Conservation (phyloP, 306 rosid species). For the Acacia melanoxylon region DNA sequence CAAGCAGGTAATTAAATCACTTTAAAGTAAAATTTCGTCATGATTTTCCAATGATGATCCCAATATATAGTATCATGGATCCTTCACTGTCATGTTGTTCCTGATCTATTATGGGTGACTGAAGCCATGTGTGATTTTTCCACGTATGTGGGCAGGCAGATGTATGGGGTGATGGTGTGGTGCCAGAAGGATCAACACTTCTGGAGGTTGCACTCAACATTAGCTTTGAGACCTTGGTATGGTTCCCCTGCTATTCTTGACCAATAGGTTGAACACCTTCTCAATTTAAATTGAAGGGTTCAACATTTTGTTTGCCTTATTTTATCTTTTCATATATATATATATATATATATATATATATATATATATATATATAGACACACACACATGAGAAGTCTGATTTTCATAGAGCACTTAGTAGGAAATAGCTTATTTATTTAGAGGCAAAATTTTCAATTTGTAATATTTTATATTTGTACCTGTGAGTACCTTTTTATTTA, state of each 20-base stretch:
- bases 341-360: too few species aligned
- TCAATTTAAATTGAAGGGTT: conserved; percentile 29
- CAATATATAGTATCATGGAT: neutral
- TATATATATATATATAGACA: too few species aligned
- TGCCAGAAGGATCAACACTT: conserved; percentile 85
- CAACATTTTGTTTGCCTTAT: neutral
- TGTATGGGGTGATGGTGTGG: conserved; percentile 97
- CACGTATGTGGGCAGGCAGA: conserved; percentile 89
- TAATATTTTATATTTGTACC: too few species aligned
- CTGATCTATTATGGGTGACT: neutral
- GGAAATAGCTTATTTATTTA: too few species aligned
- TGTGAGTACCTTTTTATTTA: neutral
- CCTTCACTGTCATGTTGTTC: neutral
- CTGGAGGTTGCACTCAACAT: conserved; percentile 84
- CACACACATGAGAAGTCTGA: too few species aligned
- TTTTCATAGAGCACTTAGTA: too few species aligned
- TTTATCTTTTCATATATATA: too few species aligned
- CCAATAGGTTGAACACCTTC: conserved; percentile 75
- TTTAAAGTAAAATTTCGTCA: neutral
- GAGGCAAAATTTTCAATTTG: too few species aligned
- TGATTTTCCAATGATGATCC: neutral
- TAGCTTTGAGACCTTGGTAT: conserved; percentile 80
- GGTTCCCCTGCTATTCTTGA: conserved; percentile 73
- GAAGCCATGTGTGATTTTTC: conserved; percentile 4
- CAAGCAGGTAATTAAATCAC: conserved; percentile 64